Evolutionary conservation across 345 rosid genomes (phyloP), one percentile per base, ranked within the genome.

Genomic region (Eucalyptus curtisii): DNA sequence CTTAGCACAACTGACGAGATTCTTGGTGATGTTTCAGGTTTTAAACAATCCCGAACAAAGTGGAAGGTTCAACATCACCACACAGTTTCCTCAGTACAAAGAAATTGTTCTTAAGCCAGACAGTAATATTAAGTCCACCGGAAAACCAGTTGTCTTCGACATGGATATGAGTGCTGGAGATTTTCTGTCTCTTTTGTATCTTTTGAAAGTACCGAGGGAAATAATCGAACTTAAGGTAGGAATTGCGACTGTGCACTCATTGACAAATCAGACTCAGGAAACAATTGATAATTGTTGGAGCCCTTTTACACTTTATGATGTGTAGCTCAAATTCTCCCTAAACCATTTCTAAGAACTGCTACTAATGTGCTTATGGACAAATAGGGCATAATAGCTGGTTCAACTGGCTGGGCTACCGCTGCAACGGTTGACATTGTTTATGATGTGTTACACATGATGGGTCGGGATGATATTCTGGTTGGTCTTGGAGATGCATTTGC

Each of bases 91-190:
- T 90, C 91, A 93, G 88, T 95, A 95, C 87, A 93, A 86, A 64
- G 92, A 97, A 93, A 96, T 93, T n/a, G 45, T 90, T 13, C 89
- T 93, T 90, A 94, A 57, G 90, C 98, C 98, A 90, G 91, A 94
- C 47, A 6, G 84, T 40, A 47, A 76, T 82, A 92, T 95, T 31
- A 92, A 90, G 87, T 91, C 86, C 88, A 91, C 92, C 0, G 98
- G 99, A 33, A 96, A 95, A 92, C 96, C 99, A 42, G 92, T 97
- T 81, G 89, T 97, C 87, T 95, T 96, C 30, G 99, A 97, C 90
- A 97, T 95, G 97, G 99, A 97, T 87, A 97, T 97, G 99, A 97
- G 99, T 87, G 92, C 94, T 40, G 99, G 99, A 90, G 99, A 97
- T 93, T 96, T 97, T 89, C 90, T 97, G 5, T 93, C 99, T 86